Conservation (phyloP, 371 early-diverging fungal species). For the Mortierella sp. region DNA sequence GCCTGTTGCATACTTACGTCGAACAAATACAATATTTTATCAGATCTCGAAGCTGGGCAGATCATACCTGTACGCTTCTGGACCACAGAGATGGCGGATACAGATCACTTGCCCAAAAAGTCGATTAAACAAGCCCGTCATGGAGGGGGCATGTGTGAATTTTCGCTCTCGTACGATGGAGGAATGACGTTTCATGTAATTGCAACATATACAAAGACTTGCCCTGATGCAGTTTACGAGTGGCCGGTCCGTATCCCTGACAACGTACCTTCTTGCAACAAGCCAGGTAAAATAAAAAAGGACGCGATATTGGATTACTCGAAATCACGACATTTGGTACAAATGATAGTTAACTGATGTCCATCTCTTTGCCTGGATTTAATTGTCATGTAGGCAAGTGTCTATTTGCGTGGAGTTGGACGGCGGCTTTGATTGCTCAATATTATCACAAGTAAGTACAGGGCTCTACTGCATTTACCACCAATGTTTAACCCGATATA, state of each 20-base stretch:
- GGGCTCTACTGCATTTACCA: too few species aligned
- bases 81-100: conserved; percentile 20
- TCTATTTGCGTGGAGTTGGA: conserved; percentile 50
- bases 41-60: conserved; percentile 50
- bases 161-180: conserved; percentile 74
- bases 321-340: too few species aligned
- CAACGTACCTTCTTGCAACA: conserved; percentile 38
- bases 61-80: conserved; percentile 48
- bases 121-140: conserved; percentile 52
- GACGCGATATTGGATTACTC: too few species aligned
- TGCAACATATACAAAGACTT: conserved; percentile 49
- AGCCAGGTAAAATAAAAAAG: too few species aligned
- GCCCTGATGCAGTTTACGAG: conserved; percentile 50
- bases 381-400: conserved; percentile 25
- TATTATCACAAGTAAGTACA: conserved; percentile 51
- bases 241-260: conserved; percentile 49
- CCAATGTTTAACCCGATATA: too few species aligned
- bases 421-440: conserved; percentile 34
- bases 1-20: too few species aligned
- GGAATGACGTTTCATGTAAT: conserved; percentile 70
- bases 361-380: not conserved
- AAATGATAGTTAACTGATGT: too few species aligned
- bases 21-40: too few species aligned
- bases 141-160: conserved; percentile 78
- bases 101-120: conserved; percentile 15